Conservation (phyloP, 768 basidiomycete genomes). For the Crucibulum laeve region DNA sequence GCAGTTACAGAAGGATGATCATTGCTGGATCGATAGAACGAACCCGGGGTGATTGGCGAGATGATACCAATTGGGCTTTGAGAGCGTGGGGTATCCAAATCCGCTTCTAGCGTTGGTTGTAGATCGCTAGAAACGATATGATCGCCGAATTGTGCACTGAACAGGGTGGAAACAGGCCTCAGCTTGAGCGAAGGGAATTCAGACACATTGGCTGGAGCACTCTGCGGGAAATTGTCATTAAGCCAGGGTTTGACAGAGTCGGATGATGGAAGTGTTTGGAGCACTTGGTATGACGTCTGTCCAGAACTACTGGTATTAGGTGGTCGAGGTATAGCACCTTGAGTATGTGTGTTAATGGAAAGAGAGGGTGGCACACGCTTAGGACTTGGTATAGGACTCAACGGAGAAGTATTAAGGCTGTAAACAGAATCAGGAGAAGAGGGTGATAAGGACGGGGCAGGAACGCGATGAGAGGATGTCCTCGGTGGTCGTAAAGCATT, state of each 20-base stretch:
- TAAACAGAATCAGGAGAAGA: conserved; percentile 5
- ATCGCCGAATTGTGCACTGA: conserved; percentile 64
- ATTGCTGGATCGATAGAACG: conserved; percentile 15
- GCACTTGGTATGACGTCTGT: conserved; percentile 15
- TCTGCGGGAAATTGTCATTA: conserved; percentile 35
- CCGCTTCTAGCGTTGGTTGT: conserved; percentile 33
- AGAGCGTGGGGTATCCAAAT: conserved; percentile 49
- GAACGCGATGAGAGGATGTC: conserved; percentile 30
- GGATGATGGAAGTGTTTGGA: conserved; percentile 16
- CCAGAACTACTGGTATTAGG: conserved; percentile 15
- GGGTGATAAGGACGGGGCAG: conserved; percentile 36
- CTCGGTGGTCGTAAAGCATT: conserved; percentile 16
- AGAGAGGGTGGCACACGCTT: conserved; percentile 35
- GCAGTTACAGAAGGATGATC: conserved; percentile 15
- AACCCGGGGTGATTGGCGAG: conserved; percentile 46
- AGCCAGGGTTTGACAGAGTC: conserved; percentile 20
- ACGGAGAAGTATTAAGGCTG: not conserved
- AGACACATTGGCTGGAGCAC: conserved; percentile 59
- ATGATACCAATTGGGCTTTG: conserved; percentile 33
- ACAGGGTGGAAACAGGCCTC: conserved; percentile 72
- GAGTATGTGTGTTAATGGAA: conserved; percentile 34
- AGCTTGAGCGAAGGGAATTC: conserved; percentile 67
- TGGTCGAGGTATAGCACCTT: conserved; percentile 13
- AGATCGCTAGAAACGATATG: conserved; percentile 32
- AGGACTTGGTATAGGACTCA: conserved; percentile 16